Conservation (phyloP, 202 grass and related monocot species). For the Setaria viridis region DNA sequence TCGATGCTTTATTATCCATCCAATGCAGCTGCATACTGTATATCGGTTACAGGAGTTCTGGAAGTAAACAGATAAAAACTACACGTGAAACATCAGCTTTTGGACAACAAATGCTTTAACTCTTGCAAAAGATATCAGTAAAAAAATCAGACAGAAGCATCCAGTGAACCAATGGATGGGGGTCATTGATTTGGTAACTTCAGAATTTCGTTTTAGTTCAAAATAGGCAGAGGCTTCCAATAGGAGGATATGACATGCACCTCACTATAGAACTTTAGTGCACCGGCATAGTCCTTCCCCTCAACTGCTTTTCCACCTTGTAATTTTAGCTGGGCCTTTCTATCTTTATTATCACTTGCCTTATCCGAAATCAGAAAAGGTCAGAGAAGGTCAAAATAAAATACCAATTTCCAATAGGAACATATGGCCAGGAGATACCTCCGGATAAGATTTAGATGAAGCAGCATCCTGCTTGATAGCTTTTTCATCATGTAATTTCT, state of each 20-base stretch:
- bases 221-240: neutral
- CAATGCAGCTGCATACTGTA: neutral
- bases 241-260: neutral
- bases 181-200: too few species aligned
- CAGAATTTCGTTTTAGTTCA: too few species aligned
- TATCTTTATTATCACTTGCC: neutral
- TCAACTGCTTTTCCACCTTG: constrained; percentile 35
- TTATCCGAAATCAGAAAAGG: neutral
- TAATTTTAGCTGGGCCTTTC: constrained; percentile 38
- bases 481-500: constrained; percentile 15
- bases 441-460: neutral
- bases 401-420: neutral
- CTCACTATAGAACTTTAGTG: constrained; percentile 38
- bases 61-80: neutral
- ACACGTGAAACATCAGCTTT: neutral
- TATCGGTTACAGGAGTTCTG: neutral
- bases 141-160: too few species aligned
- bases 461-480: neutral
- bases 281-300: constrained; percentile 8
- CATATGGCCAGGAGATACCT: neutral
- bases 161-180: too few species aligned
- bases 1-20: neutral
- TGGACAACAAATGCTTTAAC: neutral
- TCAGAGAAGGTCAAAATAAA: neutral
- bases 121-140: neutral